A percentile compares a stretch with the other conserved stretches of the same genome.
These are phyloP conservation scores for Psilocybe cyanescens DNA, from an alignment of 768 basidiomycete species.

Conservation along the genomic window DNA sequence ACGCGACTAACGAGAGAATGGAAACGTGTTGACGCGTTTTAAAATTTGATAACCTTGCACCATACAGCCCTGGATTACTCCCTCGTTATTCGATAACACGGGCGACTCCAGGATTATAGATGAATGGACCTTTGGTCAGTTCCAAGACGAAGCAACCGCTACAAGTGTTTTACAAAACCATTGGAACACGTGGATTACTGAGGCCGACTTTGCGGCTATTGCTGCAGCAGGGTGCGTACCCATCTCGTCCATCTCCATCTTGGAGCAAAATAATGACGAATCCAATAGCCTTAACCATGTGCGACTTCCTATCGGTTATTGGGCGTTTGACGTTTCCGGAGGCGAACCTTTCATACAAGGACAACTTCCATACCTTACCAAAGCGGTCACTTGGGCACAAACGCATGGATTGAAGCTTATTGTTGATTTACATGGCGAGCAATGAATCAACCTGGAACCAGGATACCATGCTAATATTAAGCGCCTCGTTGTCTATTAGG, in stretches of 20 bases:
- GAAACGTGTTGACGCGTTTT: background rate
- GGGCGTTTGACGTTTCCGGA: constrained; percentile 80
- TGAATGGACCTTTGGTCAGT: constrained; percentile 76
- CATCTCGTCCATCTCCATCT: constrained; percentile 9
- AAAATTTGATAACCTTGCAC: background rate
- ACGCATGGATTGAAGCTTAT: constrained; percentile 78
- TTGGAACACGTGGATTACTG: constrained; percentile 87
- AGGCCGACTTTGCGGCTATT: constrained; percentile 76
- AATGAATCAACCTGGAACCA: background rate
- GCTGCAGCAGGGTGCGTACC: constrained; percentile 69
- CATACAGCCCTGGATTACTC: constrained; percentile 75
- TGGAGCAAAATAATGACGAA: background rate
- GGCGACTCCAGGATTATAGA: constrained; percentile 64
- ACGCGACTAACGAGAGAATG: constrained; percentile 4
- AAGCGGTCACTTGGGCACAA: constrained; percentile 73
- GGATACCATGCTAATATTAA: background rate
- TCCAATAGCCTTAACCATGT: constrained; percentile 76
- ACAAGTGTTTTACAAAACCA: constrained; percentile 58
- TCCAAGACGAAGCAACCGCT: constrained; percentile 56
- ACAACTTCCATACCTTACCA: constrained; percentile 68
- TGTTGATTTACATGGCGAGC: constrained; percentile 69
- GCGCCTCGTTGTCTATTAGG: constrained; percentile 33
- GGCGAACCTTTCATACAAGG: constrained; percentile 84
- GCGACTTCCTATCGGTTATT: constrained; percentile 86
- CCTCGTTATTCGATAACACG: constrained; percentile 73